phyloP scores from a whole-genome alignment of 164 flowering plant genomes.

The Euptelea pleiosperma region DNA sequence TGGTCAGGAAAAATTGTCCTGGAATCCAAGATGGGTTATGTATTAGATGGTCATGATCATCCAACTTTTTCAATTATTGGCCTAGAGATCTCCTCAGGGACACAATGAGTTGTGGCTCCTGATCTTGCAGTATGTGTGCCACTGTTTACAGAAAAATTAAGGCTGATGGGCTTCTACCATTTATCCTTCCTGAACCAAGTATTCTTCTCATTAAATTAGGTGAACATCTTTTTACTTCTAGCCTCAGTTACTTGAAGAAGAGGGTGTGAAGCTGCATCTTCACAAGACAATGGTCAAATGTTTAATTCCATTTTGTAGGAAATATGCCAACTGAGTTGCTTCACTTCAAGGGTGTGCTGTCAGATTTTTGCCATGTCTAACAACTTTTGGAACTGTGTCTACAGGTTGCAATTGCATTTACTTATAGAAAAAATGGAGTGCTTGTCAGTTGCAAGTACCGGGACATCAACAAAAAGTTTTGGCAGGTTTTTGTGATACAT shows the following conservation, averaged over 20 bases:
- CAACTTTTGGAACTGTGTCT: constrained; percentile 1
- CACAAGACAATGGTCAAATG: neutral
- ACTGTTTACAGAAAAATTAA: no score
- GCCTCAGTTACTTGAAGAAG: no score
- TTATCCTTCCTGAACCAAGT: no score
- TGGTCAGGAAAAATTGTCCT: neutral
- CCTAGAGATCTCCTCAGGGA: no score
- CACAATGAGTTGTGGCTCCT: no score
- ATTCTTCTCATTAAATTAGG: no score
- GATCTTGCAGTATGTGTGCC: no score
- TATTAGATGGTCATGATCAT: neutral
- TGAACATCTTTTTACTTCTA: no score
- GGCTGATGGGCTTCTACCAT: no score
- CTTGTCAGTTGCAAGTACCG: constrained; percentile 88
- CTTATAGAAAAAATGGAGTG: constrained; percentile 56
- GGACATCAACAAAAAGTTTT: constrained; percentile 51
- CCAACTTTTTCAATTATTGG: no score
- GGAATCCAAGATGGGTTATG: neutral
- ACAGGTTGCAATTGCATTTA: constrained; percentile 78
- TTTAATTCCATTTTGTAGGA: neutral
- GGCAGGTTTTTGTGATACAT: constrained; percentile 61
- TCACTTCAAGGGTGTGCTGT: neutral
- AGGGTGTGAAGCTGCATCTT: no score
- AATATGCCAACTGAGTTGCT: neutral
- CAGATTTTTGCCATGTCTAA: constrained; percentile 4